Base-by-base conservation (phyloP, 441 rosid genomes). In the Populus hybrid region DNA sequence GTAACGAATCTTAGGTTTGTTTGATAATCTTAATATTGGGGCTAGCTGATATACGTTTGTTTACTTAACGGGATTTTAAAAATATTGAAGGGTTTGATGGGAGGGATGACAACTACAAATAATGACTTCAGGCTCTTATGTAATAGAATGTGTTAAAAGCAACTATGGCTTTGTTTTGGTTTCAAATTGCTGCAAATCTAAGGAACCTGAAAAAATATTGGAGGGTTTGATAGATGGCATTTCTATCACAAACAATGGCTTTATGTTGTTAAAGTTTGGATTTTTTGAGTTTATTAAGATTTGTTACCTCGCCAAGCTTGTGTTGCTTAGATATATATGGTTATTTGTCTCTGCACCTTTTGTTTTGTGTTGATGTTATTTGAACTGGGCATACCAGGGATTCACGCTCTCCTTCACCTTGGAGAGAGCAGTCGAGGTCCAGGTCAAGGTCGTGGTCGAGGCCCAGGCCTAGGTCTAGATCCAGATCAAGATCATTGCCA, bases 381-480 rank as follows among this genome's bases (percentile, higher is more conserved):
- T 72, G 65, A 24, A 10, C 5, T 73, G 74, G 71, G 32, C 86
- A 46, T 57, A 24, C 77, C 79, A 95, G 99, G 86, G 82, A 81
- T 79, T 86, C 93, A 64, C 85, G 80, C 69, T 90, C 99, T 68
- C 92, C 90, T 78, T 91, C 99, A 1, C 95, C 98, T 2, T 86
- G 88, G 85, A 85, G 86, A 82, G 92, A 86, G 70, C 88, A 85
- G 82, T 88, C 88, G 0, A 81, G 87, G 86, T 86, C 91, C 8
- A 85, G 82, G 30, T 84, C 90, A 2, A 81, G 91, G 21, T 88
- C 90, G 6, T 73, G 82, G 83, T 90, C 87, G 5, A 86, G 91
- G 86, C 85, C 81, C 7, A 80, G 87, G 64, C 88, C 97, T 11
- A 77, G 82, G 61, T 91, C 93, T 40, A 69, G 81, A 30, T 82